Evolutionary conservation across 2,329 filamentous ascomycete species (phyloP).

Genomic region (Juglanconis juglandina): DNA sequence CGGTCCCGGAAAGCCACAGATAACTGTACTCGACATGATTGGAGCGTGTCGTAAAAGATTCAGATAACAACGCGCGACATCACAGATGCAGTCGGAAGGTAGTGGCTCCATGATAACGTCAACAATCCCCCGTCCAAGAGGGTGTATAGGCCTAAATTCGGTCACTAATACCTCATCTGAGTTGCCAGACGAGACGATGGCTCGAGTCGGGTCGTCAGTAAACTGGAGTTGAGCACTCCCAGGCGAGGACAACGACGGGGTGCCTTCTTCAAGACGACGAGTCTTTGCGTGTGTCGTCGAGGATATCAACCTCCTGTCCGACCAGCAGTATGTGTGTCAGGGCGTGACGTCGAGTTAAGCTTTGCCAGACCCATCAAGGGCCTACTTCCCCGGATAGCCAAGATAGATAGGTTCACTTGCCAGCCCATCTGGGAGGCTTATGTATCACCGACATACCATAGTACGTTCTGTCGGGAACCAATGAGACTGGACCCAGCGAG

Average conservation of each 20-base stretch:
- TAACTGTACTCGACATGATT: constrained; percentile 1
- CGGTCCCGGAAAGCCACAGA: background rate
- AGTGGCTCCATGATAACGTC: background rate
- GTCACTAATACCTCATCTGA: background rate
- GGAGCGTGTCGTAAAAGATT: background rate
- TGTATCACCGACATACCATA: too few species aligned
- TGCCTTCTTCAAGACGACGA: background rate
- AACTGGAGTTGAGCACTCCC: too few species aligned
- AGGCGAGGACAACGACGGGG: background rate
- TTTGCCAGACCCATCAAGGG: background rate
- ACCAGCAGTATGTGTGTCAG: too few species aligned
- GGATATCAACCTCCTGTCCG: too few species aligned
- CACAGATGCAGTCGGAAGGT: background rate
- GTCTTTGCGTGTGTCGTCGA: too few species aligned
- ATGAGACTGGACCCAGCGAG: too few species aligned
- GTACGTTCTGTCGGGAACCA: too few species aligned
- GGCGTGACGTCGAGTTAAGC: background rate
- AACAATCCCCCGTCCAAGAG: background rate
- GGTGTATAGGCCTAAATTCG: background rate
- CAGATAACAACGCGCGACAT: background rate
- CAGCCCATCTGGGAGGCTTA: too few species aligned
- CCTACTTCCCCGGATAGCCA: background rate
- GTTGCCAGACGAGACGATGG: background rate
- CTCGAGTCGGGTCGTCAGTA: too few species aligned
- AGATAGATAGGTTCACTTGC: too few species aligned